These are phyloP conservation scores for Penicillium rolfsii DNA, from an alignment of 2,329 filamentous ascomycete species.

Conservation along the genomic window DNA sequence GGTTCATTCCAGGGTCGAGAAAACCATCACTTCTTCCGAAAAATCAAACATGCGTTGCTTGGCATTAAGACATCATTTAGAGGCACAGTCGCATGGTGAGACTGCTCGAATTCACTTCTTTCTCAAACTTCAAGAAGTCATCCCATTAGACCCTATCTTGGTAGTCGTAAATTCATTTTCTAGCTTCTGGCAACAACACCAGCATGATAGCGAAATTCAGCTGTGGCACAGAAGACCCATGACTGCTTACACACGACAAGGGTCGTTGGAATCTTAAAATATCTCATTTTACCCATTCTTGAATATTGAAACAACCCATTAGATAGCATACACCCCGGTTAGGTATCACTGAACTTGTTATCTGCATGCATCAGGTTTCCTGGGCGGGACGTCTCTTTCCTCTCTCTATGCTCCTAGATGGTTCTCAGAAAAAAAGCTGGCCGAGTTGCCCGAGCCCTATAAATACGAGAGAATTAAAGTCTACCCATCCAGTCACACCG, in stretches of 20 bases:
- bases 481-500: constrained; percentile 33
- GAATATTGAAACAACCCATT: not conserved
- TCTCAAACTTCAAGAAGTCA: not conserved
- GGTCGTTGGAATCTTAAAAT: not conserved
- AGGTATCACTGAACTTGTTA: too few species aligned
- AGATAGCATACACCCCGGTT: not conserved
- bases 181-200: not conserved
- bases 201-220: not conserved
- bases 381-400: not conserved
- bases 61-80: not conserved
- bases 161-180: not conserved
- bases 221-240: not conserved
- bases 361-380: not conserved
- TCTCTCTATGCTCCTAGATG: too few species aligned
- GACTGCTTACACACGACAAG: not conserved
- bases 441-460: constrained; percentile 25
- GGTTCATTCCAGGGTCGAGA: not conserved
- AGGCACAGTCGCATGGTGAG: not conserved
- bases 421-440: not conserved
- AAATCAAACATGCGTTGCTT: not conserved
- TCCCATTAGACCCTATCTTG: not conserved
- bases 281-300: not conserved
- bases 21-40: not conserved
- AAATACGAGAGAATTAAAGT: constrained; percentile 35
- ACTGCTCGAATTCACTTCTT: not conserved